Evolutionary conservation across 495 filamentous ascomycete genomes (phyloP).

Genomic region (Trypethelium eluteriae): DNA sequence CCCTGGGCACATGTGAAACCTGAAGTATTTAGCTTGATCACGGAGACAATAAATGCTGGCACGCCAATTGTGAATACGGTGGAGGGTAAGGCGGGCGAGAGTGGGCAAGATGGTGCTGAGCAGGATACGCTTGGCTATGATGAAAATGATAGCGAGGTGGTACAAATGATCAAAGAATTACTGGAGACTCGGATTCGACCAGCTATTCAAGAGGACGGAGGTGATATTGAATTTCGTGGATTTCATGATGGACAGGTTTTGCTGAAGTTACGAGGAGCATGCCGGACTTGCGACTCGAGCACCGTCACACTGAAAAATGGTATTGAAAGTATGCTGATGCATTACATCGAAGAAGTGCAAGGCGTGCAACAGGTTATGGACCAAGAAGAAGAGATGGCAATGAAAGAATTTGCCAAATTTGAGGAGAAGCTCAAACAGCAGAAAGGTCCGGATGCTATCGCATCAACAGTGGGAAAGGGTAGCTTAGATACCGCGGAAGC

Average conservation of each 20-base stretch:
- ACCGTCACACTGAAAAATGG: constrained; percentile 93
- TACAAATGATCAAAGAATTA: constrained; percentile 98
- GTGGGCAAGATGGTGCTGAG: constrained; percentile 49
- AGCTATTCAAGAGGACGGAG: constrained; percentile 93
- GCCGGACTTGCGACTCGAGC: constrained; percentile 90
- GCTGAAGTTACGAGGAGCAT: constrained; percentile 85
- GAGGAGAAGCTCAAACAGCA: constrained; percentile 85
- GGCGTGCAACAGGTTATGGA: constrained; percentile 87
- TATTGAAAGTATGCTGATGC: constrained; percentile 96
- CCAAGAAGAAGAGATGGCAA: constrained; percentile 81
- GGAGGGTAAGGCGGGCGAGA: constrained; percentile 50
- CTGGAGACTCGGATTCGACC: constrained; percentile 90
- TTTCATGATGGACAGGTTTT: constrained; percentile 79
- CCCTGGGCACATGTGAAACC: constrained; percentile 94
- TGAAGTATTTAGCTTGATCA: constrained; percentile 91
- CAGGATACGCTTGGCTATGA: constrained; percentile 64
- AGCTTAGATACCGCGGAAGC: constrained; percentile 55
- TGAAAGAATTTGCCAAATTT: constrained; percentile 88
- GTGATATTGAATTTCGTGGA: constrained; percentile 88
- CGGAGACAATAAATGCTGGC: constrained; percentile 75
- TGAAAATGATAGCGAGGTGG: constrained; percentile 83
- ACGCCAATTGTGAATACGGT: constrained; percentile 70
- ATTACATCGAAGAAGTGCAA: constrained; percentile 89
- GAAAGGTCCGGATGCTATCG: constrained; percentile 51
- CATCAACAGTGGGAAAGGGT: constrained; percentile 58